A percentile compares a stretch with the other conserved stretches of the same genome.
Evolutionary conservation across 441 rosid genomes (phyloP).

Genomic region (Pelargonium australe): DNA sequence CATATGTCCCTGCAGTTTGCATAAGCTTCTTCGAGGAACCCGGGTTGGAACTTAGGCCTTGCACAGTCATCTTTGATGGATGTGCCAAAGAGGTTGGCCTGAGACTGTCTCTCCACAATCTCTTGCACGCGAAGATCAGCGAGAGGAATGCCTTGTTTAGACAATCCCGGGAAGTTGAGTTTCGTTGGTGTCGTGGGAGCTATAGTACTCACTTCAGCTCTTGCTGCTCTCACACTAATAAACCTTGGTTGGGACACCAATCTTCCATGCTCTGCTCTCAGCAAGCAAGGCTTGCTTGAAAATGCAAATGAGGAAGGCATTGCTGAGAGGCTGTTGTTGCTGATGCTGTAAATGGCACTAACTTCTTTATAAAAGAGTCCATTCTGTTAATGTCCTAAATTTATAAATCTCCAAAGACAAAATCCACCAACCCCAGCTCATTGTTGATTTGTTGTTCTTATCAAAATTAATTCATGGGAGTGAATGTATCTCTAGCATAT

Average conservation of each 20-base stretch:
- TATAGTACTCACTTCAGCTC: conserved; percentile 24
- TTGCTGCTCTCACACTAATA: conserved; percentile 6
- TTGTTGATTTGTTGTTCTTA: too few relatives aligned
- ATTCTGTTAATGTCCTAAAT: too few relatives aligned
- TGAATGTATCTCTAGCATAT: too few relatives aligned
- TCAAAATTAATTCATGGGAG: too few relatives aligned
- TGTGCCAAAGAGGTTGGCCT: neutral
- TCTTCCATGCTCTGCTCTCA: conserved; percentile 17
- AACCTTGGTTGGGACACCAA: conserved; percentile 5
- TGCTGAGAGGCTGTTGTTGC: neutral
- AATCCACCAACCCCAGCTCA: too few relatives aligned
- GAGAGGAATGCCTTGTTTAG: conserved; percentile 30
- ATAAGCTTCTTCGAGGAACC: conserved; percentile 46
- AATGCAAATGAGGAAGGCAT: conserved; percentile 32
- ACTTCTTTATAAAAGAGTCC: too few relatives aligned
- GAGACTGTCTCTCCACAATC: conserved; percentile 35
- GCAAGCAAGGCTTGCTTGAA: conserved; percentile 24
- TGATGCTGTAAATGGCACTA: too few relatives aligned
- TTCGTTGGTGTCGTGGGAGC: conserved; percentile 26
- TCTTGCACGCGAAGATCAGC: conserved; percentile 30
- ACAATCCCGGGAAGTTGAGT: conserved; percentile 18
- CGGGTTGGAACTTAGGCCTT: conserved; percentile 31
- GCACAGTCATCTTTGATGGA: conserved; percentile 16
- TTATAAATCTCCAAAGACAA: too few relatives aligned
- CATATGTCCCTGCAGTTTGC: conserved; percentile 43